Percentiles rank a stretch among this genome's conserved stretches.
Evolutionary conservation across 2,329 filamentous ascomycete species (phyloP).

Genomic region (Annulohypoxylon truncatum): DNA sequence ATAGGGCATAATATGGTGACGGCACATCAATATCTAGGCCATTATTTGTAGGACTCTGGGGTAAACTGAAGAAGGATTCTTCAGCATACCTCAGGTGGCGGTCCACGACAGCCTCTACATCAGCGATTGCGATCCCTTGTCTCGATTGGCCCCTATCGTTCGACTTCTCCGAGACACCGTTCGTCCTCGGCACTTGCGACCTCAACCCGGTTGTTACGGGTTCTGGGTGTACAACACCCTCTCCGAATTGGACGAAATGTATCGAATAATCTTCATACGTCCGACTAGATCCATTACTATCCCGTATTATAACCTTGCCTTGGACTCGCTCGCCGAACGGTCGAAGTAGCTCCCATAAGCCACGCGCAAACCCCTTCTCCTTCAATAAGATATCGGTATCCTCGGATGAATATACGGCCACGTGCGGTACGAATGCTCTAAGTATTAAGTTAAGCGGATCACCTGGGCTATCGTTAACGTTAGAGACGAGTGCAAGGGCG

Average conservation of each 20-base stretch:
- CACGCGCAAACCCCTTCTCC: conserved; percentile 85
- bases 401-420: conserved; percentile 85
- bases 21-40: conserved; percentile 63
- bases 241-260: conserved; percentile 80
- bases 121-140: conserved; percentile 61
- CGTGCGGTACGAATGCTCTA: conserved; percentile 87
- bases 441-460: conserved; percentile 76
- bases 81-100: conserved; percentile 83
- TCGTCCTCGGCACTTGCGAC: conserved; percentile 42
- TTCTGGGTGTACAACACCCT: conserved; percentile 65
- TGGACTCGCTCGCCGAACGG: conserved; percentile 91
- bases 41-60: conserved; percentile 55
- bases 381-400: conserved; percentile 85
- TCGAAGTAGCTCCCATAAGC: conserved; percentile 85
- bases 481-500: conserved; percentile 57
- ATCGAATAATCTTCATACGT: conserved; percentile 91
- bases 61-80: conserved; percentile 59
- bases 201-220: conserved; percentile 52
- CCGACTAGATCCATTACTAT: conserved; percentile 86
- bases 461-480: conserved; percentile 58
- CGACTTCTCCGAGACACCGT: conserved; percentile 48
- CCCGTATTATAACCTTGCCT: conserved; percentile 89
- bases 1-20: conserved; percentile 87
- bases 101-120: conserved; percentile 84
- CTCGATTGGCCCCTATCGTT: conserved; percentile 35